Conservation (phyloP, 208 protist genomes). For the Acanthamoeba sp. region DNA sequence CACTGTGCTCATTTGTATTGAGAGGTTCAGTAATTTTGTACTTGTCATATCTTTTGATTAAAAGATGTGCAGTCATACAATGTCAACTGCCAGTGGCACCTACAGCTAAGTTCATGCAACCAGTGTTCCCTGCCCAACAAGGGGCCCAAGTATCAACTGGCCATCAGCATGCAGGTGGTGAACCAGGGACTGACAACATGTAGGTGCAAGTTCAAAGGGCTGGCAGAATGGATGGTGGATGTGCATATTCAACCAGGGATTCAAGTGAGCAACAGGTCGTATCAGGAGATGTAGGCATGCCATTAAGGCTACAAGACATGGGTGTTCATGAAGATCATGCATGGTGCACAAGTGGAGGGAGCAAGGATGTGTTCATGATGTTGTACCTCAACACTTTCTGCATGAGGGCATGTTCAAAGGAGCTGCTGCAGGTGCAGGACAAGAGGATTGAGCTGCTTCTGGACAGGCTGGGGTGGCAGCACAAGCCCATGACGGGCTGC, state of each 20-base stretch:
- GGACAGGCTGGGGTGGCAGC: not conserved
- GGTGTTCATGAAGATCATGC: not conserved
- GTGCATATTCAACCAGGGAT: not conserved
- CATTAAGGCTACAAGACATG: not conserved
- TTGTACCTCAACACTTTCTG: not conserved
- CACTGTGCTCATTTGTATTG: too few relatives aligned
- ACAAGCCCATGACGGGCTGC: not conserved
- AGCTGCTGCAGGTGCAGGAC: not conserved
- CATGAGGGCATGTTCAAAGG: not conserved
- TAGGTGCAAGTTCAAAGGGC: not conserved
- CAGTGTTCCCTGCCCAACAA: too few relatives aligned
- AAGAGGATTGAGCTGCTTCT: not conserved
- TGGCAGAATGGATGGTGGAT: conserved; percentile 3
- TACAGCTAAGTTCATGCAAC: too few relatives aligned
- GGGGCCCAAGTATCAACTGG: too few relatives aligned
- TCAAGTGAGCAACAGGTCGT: not conserved
- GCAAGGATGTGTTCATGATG: not conserved
- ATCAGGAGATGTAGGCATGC: not conserved
- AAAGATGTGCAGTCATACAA: too few relatives aligned
- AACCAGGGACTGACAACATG: not conserved
- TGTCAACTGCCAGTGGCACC: too few relatives aligned
- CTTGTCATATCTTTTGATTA: too few relatives aligned
- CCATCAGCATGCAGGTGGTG: not conserved
- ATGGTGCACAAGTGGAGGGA: not conserved
- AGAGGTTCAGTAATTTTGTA: too few relatives aligned